A percentile compares a stretch with the other conserved stretches of the same genome.
Evolutionary conservation across 306 rosid species (phyloP).

Genomic region (Arachis hypogaea): DNA sequence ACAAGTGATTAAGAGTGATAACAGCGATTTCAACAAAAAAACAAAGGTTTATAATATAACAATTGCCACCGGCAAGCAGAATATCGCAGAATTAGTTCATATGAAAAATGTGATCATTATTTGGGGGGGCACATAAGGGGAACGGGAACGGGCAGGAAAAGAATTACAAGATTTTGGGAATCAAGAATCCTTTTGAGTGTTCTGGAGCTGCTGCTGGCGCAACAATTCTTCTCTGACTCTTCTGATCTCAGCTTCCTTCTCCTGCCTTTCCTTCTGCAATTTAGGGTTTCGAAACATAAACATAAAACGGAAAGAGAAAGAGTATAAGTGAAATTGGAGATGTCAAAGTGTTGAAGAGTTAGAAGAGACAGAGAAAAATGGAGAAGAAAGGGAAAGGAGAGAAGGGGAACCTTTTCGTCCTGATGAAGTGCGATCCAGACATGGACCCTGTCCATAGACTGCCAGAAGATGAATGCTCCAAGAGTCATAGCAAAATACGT

Average conservation of each 20-base stretch:
- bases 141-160: constrained; percentile 13
- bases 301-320: background rate
- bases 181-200: constrained; percentile 63
- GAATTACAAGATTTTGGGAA: constrained; percentile 26
- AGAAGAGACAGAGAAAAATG: background rate
- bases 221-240: constrained; percentile 81
- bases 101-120: constrained; percentile 23
- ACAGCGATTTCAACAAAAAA: background rate
- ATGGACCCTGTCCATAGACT: constrained; percentile 88
- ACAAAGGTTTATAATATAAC: constrained; percentile 35
- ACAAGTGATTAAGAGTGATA: background rate
- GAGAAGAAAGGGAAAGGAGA: background rate
- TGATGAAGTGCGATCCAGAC: constrained; percentile 99
- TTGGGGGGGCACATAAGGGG: constrained; percentile 19
- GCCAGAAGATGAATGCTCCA: constrained; percentile 94
- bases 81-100: constrained; percentile 28
- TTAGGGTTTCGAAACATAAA: constrained; percentile 11
- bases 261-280: constrained; percentile 72
- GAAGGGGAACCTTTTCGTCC: constrained; percentile 79
- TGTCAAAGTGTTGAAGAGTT: background rate
- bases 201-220: constrained; percentile 46
- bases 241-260: constrained; percentile 82
- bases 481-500: constrained; percentile 89
- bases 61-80: background rate
- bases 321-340: background rate